Percentiles rank a stretch among this genome's conserved stretches.
Conservation (phyloP, 495 filamentous ascomycete genomes). For the Lasiosphaeria ovina region DNA sequence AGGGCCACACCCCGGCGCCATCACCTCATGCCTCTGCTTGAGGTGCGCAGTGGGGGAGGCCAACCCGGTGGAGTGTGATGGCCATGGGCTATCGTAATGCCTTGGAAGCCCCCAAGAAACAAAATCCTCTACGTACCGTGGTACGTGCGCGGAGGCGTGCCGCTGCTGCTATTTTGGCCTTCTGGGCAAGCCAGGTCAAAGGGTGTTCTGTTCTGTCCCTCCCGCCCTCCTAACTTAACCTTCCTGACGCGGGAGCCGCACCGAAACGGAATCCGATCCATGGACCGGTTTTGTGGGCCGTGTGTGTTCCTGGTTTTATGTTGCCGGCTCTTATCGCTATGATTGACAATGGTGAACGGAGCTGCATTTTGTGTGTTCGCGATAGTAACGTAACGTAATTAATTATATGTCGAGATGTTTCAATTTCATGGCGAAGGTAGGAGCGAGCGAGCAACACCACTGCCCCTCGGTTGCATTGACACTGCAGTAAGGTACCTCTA, state of each 20-base stretch:
- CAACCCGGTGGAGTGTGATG: slow-evolving; percentile 1
- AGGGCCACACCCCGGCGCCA: slow-evolving; percentile 14
- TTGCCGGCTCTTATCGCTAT: not conserved
- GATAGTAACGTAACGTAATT: too few relatives aligned
- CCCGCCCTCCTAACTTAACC: not conserved
- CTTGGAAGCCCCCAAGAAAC: slow-evolving; percentile 8
- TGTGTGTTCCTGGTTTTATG: not conserved
- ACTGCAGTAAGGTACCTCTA: too few relatives aligned
- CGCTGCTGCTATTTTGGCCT: slow-evolving; percentile 15
- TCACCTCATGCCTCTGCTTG: slow-evolving; percentile 11
- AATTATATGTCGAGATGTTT: too few relatives aligned
- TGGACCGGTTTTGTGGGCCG: slow-evolving; percentile 5
- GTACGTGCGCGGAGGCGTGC: too few relatives aligned
- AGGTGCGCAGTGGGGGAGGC: not conserved
- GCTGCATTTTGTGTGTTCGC: not conserved
- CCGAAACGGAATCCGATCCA: not conserved
- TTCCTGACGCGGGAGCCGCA: not conserved
- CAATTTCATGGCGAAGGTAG: too few relatives aligned
- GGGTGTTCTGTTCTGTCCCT: not conserved
- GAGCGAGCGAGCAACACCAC: too few relatives aligned
- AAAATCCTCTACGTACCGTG: not conserved
- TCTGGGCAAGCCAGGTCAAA: slow-evolving; percentile 7
- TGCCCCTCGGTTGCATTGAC: too few relatives aligned
- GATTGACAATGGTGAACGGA: not conserved
- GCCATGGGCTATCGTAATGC: not conserved